A percentile compares a stretch with the other conserved stretches of the same genome.
Evolutionary conservation across 495 filamentous ascomycete genomes (phyloP).

Genomic region (Talaromyces proteolyticus): DNA sequence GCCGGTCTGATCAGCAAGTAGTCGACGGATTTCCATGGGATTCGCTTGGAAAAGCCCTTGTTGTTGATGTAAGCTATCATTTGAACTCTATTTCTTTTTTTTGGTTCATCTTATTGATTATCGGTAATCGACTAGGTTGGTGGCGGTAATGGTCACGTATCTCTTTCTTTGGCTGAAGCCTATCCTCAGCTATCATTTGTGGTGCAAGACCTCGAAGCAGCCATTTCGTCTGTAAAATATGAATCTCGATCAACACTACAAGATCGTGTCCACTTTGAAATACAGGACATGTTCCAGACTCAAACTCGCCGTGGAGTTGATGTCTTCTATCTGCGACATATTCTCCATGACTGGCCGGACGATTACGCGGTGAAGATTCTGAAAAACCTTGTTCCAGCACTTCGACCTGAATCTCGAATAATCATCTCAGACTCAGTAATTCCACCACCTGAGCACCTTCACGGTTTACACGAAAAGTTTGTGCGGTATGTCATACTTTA

Average conservation of each 20-base stretch:
- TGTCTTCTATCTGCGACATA: constrained; percentile 37
- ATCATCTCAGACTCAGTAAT: constrained; percentile 37
- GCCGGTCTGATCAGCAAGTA: neutral
- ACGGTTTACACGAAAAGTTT: neutral
- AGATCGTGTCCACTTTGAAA: constrained; percentile 33
- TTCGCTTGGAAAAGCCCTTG: neutral
- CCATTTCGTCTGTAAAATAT: too few species aligned
- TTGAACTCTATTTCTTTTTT: neutral
- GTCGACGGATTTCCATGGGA: neutral
- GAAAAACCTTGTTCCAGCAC: constrained; percentile 22
- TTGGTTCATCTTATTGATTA: neutral
- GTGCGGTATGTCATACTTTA: too few species aligned
- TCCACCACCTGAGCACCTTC: constrained; percentile 2
- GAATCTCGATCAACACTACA: too few species aligned
- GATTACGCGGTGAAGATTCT: constrained; percentile 30
- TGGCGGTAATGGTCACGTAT: neutral
- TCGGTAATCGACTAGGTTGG: neutral
- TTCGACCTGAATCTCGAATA: constrained; percentile 26
- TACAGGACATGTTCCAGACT: constrained; percentile 48
- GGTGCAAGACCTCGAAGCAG: too few species aligned
- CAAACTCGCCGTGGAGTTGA: constrained; percentile 43
- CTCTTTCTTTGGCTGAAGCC: too few species aligned
- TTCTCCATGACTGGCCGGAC: constrained; percentile 41
- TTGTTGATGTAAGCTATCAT: constrained; percentile 1
- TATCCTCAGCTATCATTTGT: too few species aligned